A percentile compares a stretch with the other conserved stretches of the same genome.
Conservation (phyloP, 352 stramenopile species). For the Pythium coloratum region DNA sequence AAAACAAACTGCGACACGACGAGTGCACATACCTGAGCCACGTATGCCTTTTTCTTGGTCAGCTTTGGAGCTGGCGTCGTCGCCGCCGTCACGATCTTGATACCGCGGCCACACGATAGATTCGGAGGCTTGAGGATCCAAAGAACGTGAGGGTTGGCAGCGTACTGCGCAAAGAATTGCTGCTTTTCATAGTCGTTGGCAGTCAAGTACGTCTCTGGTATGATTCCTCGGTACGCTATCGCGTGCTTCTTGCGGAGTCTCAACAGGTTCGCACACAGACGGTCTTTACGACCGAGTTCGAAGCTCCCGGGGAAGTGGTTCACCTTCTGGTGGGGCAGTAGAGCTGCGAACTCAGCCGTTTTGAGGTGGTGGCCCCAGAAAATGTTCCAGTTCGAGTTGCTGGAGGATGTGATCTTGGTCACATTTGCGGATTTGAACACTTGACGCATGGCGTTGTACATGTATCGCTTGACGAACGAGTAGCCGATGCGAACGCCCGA, state of each 20-base stretch:
- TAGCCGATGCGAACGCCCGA: conserved; percentile 44
- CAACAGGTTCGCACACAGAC: conserved; percentile 57
- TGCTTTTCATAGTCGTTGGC: conserved; percentile 67
- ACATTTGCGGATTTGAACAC: conserved; percentile 48
- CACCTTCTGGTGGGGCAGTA: conserved; percentile 57
- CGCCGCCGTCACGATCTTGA: conserved; percentile 62
- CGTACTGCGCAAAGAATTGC: conserved; percentile 56
- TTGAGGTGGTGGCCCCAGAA: conserved; percentile 79
- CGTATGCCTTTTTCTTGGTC: conserved; percentile 71
- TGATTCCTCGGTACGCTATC: conserved; percentile 44
- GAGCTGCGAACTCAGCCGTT: conserved; percentile 33
- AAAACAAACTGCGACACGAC: not conserved
- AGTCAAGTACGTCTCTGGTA: conserved; percentile 76
- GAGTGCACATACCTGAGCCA: conserved; percentile 43
- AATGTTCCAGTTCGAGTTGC: conserved; percentile 50
- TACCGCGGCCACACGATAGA: conserved; percentile 71
- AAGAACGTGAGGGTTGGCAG: conserved; percentile 43
- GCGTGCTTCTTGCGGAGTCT: conserved; percentile 66
- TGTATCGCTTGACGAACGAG: conserved; percentile 67
- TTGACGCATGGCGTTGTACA: conserved; percentile 76
- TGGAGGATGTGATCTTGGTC: conserved; percentile 33
- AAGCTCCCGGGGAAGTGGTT: conserved; percentile 83
- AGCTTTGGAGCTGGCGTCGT: conserved; percentile 46
- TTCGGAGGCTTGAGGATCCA: conserved; percentile 85
- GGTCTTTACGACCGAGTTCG: conserved; percentile 76